These are phyloP conservation scores for Evernia prunastri DNA, from an alignment of 495 filamentous ascomycete genomes.

Conservation along the genomic window DNA sequence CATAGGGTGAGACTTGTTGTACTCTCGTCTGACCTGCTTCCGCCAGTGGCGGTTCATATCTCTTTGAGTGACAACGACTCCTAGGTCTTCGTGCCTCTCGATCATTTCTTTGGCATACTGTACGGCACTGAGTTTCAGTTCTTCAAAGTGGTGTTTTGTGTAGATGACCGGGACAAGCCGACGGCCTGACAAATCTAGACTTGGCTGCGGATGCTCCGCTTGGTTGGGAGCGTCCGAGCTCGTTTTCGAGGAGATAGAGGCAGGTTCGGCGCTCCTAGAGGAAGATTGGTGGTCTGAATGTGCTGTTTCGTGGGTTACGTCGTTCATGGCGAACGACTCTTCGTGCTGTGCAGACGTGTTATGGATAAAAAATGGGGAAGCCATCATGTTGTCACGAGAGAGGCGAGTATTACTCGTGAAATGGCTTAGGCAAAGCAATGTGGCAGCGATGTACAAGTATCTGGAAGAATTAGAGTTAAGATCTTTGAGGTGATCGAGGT, in stretches of 20 bases:
- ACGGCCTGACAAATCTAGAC: no score
- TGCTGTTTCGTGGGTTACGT: not conserved
- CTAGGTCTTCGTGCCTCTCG: not conserved
- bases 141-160: not conserved
- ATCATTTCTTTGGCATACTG: conserved; percentile 5
- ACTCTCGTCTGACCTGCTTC: not conserved
- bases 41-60: not conserved
- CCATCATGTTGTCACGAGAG: no score
- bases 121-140: not conserved
- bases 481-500: no score
- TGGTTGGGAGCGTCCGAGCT: not conserved
- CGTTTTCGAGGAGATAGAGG: not conserved
- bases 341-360: not conserved
- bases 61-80: not conserved
- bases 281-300: not conserved
- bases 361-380: no score
- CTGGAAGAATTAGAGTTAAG: no score
- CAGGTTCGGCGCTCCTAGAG: not conserved
- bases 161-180: not conserved
- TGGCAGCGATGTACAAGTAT: no score
- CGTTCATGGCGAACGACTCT: not conserved
- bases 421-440: no score
- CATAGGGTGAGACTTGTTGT: not conserved
- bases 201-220: not conserved
- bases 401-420: no score